Evolutionary conservation across 345 rosid species (phyloP), one percentile per base, ranked within the genome.

Genomic region (Corchorus capsularis): DNA sequence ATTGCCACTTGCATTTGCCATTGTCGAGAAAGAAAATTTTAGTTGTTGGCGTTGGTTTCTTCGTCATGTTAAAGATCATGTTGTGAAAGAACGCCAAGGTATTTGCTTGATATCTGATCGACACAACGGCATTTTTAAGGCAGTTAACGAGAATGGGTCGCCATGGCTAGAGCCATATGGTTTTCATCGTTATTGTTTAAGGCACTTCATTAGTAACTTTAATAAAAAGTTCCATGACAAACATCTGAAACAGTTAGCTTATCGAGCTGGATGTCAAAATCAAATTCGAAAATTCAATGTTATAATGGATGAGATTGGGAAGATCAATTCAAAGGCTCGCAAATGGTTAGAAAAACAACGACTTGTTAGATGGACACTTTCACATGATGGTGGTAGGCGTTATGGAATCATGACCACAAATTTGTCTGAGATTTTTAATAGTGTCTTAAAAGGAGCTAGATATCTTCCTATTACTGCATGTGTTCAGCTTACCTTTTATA

Each of bases 101-200:
- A 27, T 27, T 27, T 27, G 27, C 27, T 27, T 27, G 27, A 27
- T 27, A 27, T 27, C 63, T 69, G 16, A 65, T 17, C 14, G 69
- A 4, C 34, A 66, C 16, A 43, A 66, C 45, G 52, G 27, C 17
- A 66, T 66, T 34, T 12, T 66, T 4, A 66, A 66, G 70, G 70
- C 13, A n/a, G 53, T 43, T 64, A 64, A 64, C 16, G 49, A 64
- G 45, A 14, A 37, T 17, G 27, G 50, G 3, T 66, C 16, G 8
- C 16, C 35, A 45, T 66, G 53, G 54, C 0, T 39, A 45, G 53
- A 65, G 8, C 70, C 70, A n/a, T 22, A 37, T 37, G 49, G 69
- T 43, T 65, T 65, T 65, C 69, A 65, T 65, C 69, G 12, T 16
- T 65, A 65, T 41, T 65, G 69, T 35, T 39, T 65, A 17, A 14